Base-by-base conservation (phyloP, 2,329 filamentous ascomycete species). In the Colletotrichum brevisporum region DNA sequence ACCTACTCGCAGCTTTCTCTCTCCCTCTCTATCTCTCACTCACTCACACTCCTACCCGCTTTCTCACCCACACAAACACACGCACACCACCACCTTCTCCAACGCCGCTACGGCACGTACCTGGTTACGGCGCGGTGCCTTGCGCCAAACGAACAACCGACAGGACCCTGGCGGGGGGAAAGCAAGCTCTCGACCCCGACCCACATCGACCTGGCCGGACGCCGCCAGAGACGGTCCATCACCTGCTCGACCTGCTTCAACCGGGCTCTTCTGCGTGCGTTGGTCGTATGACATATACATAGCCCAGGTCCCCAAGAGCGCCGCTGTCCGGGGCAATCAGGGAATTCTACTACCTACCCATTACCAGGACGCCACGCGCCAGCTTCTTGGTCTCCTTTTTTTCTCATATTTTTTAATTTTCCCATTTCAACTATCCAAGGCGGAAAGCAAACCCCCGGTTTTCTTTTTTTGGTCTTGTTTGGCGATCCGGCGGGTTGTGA, bases 271-370 rank as follows among this genome's bases (percentile, higher is more conserved):
- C 18, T 21, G 27, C 24, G 12, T 45, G 63, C 48, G 47, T 52
- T 48, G 54, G 43, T 65, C 55, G 62, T 66, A 69, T 66, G 62
- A 56, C 62, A 69, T 51, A 69, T 65, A 69, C 66, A 66, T 60
- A 66, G 36, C 54, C 48, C 61, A 36, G n/a, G 45, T 47, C 61
- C 31, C 66, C 66, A 55, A 65, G 55, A 52, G 61, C 18, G 48
- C 53, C 15, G 36, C 4, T 43, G 57, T 31, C 39, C 41, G 55
- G 18, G 27, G 41, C 56, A 52, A n/a, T 10, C 59, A 39, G 15
- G 15, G 54, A 13, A 53, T 21, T 36, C 16, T 43, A 43, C 41
- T n/a, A n/a, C n/a, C n/a, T n/a, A 21, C 54, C 31, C 12, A 41
- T 41, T 50, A 50, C 57, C 57, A 60, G 41, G 41, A 41, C 55